Conservation (phyloP, 495 filamentous ascomycete genomes). For the Saxispiralis lemnorum region DNA sequence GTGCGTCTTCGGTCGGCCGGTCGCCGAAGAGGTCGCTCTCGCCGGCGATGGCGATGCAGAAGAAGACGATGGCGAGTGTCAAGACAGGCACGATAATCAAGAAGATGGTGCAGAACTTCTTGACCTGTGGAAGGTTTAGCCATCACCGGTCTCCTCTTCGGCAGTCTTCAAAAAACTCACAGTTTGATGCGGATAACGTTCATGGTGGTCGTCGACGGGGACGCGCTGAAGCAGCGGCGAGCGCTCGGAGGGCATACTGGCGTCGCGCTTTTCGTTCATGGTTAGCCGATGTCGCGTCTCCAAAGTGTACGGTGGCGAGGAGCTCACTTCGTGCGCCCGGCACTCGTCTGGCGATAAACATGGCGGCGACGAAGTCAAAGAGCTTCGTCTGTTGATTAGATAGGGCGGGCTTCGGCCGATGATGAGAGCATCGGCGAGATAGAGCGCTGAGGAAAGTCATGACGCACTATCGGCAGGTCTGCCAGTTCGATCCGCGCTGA, state of each 20-base stretch:
- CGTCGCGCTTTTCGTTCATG: slow-evolving; percentile 6
- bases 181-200: slow-evolving; percentile 49
- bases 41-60: slow-evolving; percentile 28
- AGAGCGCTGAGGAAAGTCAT: too few relatives aligned
- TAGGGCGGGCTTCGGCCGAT: too few relatives aligned
- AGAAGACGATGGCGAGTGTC: slow-evolving; percentile 41
- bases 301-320: too few relatives aligned
- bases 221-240: slow-evolving; percentile 47
- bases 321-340: too few relatives aligned
- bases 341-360: too few relatives aligned
- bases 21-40: slow-evolving; percentile 17
- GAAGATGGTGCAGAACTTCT: slow-evolving; percentile 53
- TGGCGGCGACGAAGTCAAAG: too few relatives aligned
- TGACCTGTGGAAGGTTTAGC: slow-evolving; percentile 24
- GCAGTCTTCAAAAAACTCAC: slow-evolving; percentile 30
- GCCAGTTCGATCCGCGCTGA: too few relatives aligned
- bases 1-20: slow-evolving; percentile 1
- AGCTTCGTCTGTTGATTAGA: too few relatives aligned
- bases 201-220: slow-evolving; percentile 26
- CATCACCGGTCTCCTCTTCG: not conserved
- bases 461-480: too few relatives aligned
- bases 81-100: slow-evolving; percentile 39
- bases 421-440: too few relatives aligned
- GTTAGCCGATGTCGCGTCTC: too few relatives aligned
- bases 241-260: slow-evolving; percentile 35